phyloP scores from a whole-genome alignment of 2,329 filamentous ascomycete genomes.

The Chaetomium olivaceum region DNA sequence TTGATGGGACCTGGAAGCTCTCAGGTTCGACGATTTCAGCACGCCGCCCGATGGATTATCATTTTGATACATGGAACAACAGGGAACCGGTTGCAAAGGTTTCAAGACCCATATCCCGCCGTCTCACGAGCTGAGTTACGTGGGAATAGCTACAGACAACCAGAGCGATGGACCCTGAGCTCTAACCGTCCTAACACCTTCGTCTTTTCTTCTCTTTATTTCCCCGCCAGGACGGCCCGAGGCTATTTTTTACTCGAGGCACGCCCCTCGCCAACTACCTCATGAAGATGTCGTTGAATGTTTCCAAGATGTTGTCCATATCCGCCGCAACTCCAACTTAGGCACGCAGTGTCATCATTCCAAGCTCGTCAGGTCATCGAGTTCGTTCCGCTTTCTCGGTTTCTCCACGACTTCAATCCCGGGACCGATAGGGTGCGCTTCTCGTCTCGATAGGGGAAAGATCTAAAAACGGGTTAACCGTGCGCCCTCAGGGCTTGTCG shows the following conservation, averaged over 20 bases:
- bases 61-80: background rate
- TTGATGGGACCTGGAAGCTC: background rate
- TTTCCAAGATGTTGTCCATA: background rate
- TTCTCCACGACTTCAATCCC: slow-evolving; percentile 77
- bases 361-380: slow-evolving; percentile 68
- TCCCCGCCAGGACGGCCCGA: background rate
- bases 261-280: background rate
- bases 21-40: background rate
- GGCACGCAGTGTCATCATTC: slow-evolving; percentile 52
- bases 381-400: slow-evolving; percentile 54
- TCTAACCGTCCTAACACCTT: background rate
- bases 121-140: background rate
- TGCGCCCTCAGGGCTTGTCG: too few relatives aligned
- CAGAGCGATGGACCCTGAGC: background rate
- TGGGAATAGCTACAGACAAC: background rate
- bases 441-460: slow-evolving; percentile 61
- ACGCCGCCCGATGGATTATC: background rate
- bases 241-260: background rate
- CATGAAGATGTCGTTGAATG: background rate
- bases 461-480: slow-evolving; percentile 43
- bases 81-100: background rate
- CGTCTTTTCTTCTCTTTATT: background rate
- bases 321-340: background rate
- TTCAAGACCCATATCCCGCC: background rate
- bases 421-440: slow-evolving; percentile 69